Evolutionary conservation across 2,329 filamentous ascomycete species (phyloP).

Genomic region (Neofusicoccum kwambonambiense): DNA sequence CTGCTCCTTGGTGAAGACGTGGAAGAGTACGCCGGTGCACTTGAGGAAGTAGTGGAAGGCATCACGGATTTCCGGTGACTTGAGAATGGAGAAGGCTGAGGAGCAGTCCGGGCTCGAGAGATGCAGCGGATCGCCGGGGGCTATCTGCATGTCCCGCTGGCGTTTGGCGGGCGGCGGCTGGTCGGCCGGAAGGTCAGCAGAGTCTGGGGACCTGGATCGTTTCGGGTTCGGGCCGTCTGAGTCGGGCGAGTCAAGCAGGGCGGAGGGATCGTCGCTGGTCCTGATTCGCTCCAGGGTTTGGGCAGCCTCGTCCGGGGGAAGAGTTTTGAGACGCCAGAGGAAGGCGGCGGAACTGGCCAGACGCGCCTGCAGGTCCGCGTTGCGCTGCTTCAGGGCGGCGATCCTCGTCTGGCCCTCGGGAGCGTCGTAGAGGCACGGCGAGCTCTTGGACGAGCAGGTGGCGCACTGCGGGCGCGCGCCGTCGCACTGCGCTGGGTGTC

Average conservation of each 20-base stretch:
- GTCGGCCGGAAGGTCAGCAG: not conserved
- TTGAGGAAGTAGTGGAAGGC: slow-evolving; percentile 23
- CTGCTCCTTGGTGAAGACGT: slow-evolving; percentile 22
- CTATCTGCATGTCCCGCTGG: not conserved
- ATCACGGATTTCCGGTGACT: not conserved
- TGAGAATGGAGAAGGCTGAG: not conserved
- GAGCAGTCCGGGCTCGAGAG: not conserved
- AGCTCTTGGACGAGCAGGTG: not conserved
- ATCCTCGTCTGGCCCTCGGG: slow-evolving; percentile 9
- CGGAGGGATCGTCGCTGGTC: not conserved
- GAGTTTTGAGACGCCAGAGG: slow-evolving; percentile 23
- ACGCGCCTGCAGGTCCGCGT: not conserved
- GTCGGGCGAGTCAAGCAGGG: not conserved
- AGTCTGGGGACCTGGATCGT: not conserved
- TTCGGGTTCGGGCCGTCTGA: not conserved
- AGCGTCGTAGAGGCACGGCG: not conserved
- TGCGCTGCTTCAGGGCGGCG: not conserved
- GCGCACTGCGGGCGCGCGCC: not conserved
- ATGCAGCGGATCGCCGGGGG: not conserved
- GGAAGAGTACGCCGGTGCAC: slow-evolving; percentile 23
- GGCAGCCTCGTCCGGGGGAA: slow-evolving; percentile 20
- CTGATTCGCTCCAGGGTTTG: slow-evolving; percentile 19
- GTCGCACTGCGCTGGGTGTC: not conserved
- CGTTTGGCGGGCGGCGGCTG: not conserved
- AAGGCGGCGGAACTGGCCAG: slow-evolving; percentile 18